A percentile compares a stretch with the other conserved stretches of the same genome.
Evolutionary conservation across 2,329 filamentous ascomycete genomes (phyloP).

Genomic region (Pseudogymnoascus sp.): DNA sequence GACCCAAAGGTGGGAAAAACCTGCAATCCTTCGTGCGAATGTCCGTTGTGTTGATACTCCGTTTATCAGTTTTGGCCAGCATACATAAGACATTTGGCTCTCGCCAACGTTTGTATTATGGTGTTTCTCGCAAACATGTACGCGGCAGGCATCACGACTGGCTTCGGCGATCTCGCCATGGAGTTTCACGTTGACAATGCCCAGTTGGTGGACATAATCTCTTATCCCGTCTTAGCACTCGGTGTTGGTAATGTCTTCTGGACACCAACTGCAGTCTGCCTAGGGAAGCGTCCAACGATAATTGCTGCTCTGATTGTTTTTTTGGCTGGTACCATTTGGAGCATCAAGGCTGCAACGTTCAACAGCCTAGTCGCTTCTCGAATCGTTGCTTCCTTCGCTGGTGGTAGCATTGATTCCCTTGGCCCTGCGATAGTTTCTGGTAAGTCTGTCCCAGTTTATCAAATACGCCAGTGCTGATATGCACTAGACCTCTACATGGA

Average conservation of each 20-base stretch:
- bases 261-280: slow-evolving; percentile 13
- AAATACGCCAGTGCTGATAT: neutral
- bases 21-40: neutral
- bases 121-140: slow-evolving; percentile 16
- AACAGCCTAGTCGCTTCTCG: slow-evolving; percentile 27
- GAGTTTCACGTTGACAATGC: slow-evolving; percentile 15
- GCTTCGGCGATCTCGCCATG: slow-evolving; percentile 15
- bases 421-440: slow-evolving; percentile 29
- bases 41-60: neutral
- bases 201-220: slow-evolving; percentile 14
- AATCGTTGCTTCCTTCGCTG: slow-evolving; percentile 27
- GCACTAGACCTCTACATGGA: neutral
- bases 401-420: slow-evolving; percentile 24
- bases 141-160: slow-evolving; percentile 15
- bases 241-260: slow-evolving; percentile 10
- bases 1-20: slow-evolving; percentile 14
- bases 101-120: slow-evolving; percentile 17
- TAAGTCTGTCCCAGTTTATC: slow-evolving; percentile 9
- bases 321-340: slow-evolving; percentile 27
- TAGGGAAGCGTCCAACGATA: slow-evolving; percentile 31
- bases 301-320: slow-evolving; percentile 28
- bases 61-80: slow-evolving; percentile 16
- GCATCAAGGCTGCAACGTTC: slow-evolving; percentile 25
- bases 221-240: slow-evolving; percentile 18
- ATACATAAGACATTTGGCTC: slow-evolving; percentile 14